Evolutionary conservation across 805 yeast genomes (phyloP), one percentile per base, ranked within the genome.

Genomic region (Isabelozyma gotoi): DNA sequence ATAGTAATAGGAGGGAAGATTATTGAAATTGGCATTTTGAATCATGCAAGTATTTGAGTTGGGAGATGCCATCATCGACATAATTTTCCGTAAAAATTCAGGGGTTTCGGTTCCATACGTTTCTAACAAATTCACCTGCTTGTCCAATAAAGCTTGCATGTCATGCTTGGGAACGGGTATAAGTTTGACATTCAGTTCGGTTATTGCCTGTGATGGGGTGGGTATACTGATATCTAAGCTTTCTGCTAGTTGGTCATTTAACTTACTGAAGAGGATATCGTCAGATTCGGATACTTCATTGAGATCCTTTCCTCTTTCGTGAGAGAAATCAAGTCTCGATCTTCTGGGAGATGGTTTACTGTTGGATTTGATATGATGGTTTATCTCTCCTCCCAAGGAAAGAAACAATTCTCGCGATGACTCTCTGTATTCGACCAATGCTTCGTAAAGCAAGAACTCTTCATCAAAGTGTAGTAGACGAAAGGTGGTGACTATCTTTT

Each of bases 71-170:
- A 81, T 74, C 7, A 70, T 46, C 8, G 47, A 51, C 53, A 82
- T 63, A 1, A 78, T 67, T 3, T 60, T 55, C 43, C 62, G 65
- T 16, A 82, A 59, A 8, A 67, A 55, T 7, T 65, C 60, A 0
- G 84, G 80, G 0, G 80, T 71, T 1, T 76, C 67, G 0, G 79
- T 68, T 1, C 85, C 82, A 48, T 65, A 71, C 0, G 71, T 59
- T 50, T 82, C 85, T 17, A 82, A 55, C 5, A 77, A 60, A 19
- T 68, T 65, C 3, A 83, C 76, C 47, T 83, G 87, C 36, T 74
- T 70, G 34, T 77, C 76, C 16, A 83, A 59, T 40, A 82, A 57
- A 11, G 66, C 63, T 7, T 76, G 68, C 11, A 82, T 51, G 52
- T 80, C 85, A 32, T 71, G 68, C 41, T 77, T 77, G 1, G 86